Percentiles rank a stretch among this genome's conserved stretches.
These are phyloP conservation scores for Bretschneidera sinensis DNA, from an alignment of 345 rosid species.

Conservation along the genomic window DNA sequence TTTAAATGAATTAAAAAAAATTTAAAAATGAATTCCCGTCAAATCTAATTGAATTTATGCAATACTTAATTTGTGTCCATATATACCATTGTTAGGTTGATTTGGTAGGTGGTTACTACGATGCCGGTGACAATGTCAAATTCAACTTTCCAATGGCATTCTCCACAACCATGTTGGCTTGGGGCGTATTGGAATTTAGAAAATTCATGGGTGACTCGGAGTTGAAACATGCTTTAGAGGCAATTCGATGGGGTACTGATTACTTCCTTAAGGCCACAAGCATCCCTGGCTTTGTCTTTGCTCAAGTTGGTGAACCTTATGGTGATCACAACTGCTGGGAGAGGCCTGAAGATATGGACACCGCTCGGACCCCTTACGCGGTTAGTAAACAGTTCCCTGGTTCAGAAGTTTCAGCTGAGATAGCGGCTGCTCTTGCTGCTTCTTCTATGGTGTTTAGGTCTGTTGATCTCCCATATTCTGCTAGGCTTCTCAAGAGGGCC, in stretches of 20 bases:
- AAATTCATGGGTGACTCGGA: slow-evolving; percentile 37
- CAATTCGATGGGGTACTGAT: slow-evolving; percentile 76
- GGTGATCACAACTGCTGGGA: slow-evolving; percentile 64
- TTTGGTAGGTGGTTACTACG: slow-evolving; percentile 88
- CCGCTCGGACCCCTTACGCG: slow-evolving; percentile 56
- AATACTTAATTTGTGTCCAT: too few species aligned
- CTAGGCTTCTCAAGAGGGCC: slow-evolving; percentile 49
- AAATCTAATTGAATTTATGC: too few species aligned
- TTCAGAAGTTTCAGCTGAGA: slow-evolving; percentile 80
- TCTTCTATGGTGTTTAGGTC: slow-evolving; percentile 61
- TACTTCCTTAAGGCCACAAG: slow-evolving; percentile 77
- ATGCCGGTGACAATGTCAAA: slow-evolving; percentile 89
- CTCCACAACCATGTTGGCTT: slow-evolving; percentile 70
- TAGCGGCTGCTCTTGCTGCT: slow-evolving; percentile 83
- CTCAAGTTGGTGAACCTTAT: slow-evolving; percentile 38
- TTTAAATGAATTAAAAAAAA: too few species aligned
- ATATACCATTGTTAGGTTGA: too few species aligned
- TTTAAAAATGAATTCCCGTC: too few species aligned
- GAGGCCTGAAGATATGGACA: slow-evolving; percentile 98
- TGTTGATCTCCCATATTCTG: slow-evolving; percentile 43
- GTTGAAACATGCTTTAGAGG: slow-evolving; percentile 36
- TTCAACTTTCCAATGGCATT: slow-evolving; percentile 93
- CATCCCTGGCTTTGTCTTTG: slow-evolving; percentile 41
- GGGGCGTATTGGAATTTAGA: slow-evolving; percentile 70
- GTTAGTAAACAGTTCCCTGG: slow-evolving; percentile 59